Conservation (phyloP, 768 basidiomycete species). For the Neoboletus subvelutipes region DNA sequence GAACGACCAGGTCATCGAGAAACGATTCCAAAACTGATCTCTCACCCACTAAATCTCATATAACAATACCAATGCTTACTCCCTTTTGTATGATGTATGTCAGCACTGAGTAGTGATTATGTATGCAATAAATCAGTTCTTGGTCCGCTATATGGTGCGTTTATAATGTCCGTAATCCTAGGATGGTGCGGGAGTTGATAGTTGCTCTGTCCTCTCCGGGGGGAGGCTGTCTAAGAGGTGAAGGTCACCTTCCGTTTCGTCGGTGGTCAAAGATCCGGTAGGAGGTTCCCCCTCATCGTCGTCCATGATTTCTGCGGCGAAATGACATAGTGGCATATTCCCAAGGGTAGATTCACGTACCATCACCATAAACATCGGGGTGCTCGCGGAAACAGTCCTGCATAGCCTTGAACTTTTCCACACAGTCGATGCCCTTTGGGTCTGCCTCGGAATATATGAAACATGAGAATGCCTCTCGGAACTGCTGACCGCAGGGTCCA, state of each 20-base stretch:
- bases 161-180: conserved; percentile 22
- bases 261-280: background rate
- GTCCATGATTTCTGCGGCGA: conserved; percentile 58
- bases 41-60: conserved; percentile 6
- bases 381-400: conserved; percentile 96
- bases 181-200: conserved; percentile 14
- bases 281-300: conserved; percentile 56
- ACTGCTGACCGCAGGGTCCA: conserved; percentile 91
- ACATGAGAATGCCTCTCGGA: conserved; percentile 95
- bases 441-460: conserved; percentile 93
- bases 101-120: conserved; percentile 32
- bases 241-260: conserved; percentile 9
- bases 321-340: conserved; percentile 4
- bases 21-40: conserved; percentile 54
- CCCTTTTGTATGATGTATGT: conserved; percentile 19
- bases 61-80: conserved; percentile 1
- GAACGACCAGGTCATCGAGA: conserved; percentile 64
- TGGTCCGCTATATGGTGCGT: conserved; percentile 18
- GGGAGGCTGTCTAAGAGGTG: conserved; percentile 3
- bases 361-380: conserved; percentile 94
- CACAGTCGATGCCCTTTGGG: conserved; percentile 96
- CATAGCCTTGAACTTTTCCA: conserved; percentile 97
- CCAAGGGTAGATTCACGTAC: conserved; percentile 44
- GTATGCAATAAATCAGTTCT: conserved; percentile 28
- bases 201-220: conserved; percentile 9